A percentile compares a stretch with the other conserved stretches of the same genome.
These are phyloP conservation scores for Backusella tarrabulga DNA, from an alignment of 192 early-diverging fungal species.

Conservation along the genomic window DNA sequence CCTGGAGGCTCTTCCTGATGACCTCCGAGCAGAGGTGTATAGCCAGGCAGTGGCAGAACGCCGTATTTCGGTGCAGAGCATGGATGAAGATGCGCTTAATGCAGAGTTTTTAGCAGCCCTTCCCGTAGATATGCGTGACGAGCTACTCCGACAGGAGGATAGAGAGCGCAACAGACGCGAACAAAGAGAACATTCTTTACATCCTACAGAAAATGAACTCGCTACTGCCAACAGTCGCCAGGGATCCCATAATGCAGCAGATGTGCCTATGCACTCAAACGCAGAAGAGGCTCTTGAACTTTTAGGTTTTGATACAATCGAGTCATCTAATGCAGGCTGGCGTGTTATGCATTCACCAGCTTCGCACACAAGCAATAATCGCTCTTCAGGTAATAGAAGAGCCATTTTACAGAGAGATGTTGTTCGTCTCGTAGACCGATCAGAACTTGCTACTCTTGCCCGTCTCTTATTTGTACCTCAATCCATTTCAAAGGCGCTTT, in stretches of 20 bases:
- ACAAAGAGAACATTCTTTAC: slow-evolving; percentile 40
- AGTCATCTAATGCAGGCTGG: background rate
- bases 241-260: background rate
- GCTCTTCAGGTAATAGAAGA: slow-evolving; percentile 31
- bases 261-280: background rate
- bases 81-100: slow-evolving; percentile 52
- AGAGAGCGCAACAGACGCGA: slow-evolving; percentile 63
- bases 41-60: slow-evolving; percentile 64
- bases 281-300: too few species aligned
- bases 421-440: slow-evolving; percentile 78
- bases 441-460: slow-evolving; percentile 76
- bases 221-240: background rate
- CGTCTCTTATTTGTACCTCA: slow-evolving; percentile 91
- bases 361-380: background rate
- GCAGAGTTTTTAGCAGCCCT: slow-evolving; percentile 89
- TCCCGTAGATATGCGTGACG: slow-evolving; percentile 88
- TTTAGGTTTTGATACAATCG: background rate
- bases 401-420: slow-evolving; percentile 56
- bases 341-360: background rate
- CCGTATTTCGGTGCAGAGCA: slow-evolving; percentile 26
- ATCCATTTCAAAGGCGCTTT: slow-evolving; percentile 60
- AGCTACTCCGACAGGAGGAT: slow-evolving; percentile 75
- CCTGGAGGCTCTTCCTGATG: slow-evolving; percentile 91
- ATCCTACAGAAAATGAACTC: background rate
- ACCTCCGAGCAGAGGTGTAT: slow-evolving; percentile 89